Evolutionary conservation across 495 filamentous ascomycete genomes (phyloP), one percentile per base, ranked within the genome.

Genomic region (Mycothermus thermophilus): DNA sequence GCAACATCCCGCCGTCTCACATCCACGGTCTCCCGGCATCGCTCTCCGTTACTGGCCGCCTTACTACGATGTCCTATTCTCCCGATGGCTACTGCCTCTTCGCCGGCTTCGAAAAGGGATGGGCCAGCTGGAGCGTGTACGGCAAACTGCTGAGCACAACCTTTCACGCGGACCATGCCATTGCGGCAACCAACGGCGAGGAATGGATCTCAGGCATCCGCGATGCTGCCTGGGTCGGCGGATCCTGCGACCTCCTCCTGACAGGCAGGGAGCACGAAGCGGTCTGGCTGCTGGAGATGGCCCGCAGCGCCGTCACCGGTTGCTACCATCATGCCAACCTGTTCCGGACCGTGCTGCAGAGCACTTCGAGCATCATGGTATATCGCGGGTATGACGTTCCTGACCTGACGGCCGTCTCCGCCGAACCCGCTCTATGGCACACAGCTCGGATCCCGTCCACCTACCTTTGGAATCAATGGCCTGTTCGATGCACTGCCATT

Each of bases 1-100:
- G 92, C 13, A 92, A 87, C 47, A 87, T 96, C 25, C 79, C 83
- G 1, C 64, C 88, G n/a, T 96, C 88, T 6, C 85, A 95, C 49
- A 67, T 70, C 27, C 69, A 94, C 22, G 66, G 62, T 30, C 59
- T 76, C 0, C 74, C 82, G 6, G 74, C 73, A 2, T 80, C 83
- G 6, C 48, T 56, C 4, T 44, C 61, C 15, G 68, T 74, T 3
- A 74, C 80, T 5, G 92, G 92, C 2, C 46, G 50, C 13, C 54
- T 94, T 28, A 83, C 69, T 3, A 81, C 77, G 16, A 62, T 99
- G 40, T 74, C 52, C 42, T 99, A 93, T 63, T 94, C 92, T 8
- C 83, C 90, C 0, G 92, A 99, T 51, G 92, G 92, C 24, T 95
- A 96, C 51, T 93, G 87, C 49, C 69, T 96, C 3, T 93, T 99